Base-by-base conservation (phyloP, 2,329 filamentous ascomycete species). In the Drechslerella stenobrocha region DNA sequence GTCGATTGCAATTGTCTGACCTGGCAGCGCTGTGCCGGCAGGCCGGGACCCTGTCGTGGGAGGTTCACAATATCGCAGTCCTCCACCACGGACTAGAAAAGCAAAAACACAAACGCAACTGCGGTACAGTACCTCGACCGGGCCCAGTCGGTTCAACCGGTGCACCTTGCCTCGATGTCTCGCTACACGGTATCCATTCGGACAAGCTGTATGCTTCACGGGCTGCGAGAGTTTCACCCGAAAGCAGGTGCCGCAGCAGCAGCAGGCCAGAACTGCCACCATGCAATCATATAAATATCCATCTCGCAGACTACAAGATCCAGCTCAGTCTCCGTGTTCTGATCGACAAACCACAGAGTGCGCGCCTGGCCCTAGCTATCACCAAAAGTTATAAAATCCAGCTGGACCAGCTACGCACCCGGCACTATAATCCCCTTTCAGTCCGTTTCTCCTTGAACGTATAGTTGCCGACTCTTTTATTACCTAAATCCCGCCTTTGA, bases 291-390 rank as follows among this genome's bases (percentile, higher is more conserved):
- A 67, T 67, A 67, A 67, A 67, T 67, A 67, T 67, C 63, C 55
- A 67, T 67, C 63, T 67, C 55, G 37, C 58, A 45, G 50, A 56
- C 63, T 55, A 60, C 63, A 67, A 67, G 63, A 67, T 67, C 55
- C 55, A 52, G 55, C 30, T 55, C 23, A 24, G 30, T n/a, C 32
- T 60, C 63, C 60, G 63, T 67, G 63, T 67, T 67, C 63, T 55
- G 50, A 67, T 67, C 55, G 35, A 56, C 53, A 55, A 55, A 44
- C 44, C 18, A n/a, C n/a, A n/a, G n/a, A n/a, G n/a, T n/a, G n/a
- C n/a, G n/a, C 34, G 44, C 20, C 40, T 23, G 32, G 42, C 34
- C 47, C 28, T 34, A 66, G 34, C n/a, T 30, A 48, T 48, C 40
- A 28, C 47, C 30, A 32, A 37, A 37, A 13, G 15, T 13, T 13